phyloP scores from a whole-genome alignment of 208 protist genomes.

The Acanthamoeba healyi region DNA sequence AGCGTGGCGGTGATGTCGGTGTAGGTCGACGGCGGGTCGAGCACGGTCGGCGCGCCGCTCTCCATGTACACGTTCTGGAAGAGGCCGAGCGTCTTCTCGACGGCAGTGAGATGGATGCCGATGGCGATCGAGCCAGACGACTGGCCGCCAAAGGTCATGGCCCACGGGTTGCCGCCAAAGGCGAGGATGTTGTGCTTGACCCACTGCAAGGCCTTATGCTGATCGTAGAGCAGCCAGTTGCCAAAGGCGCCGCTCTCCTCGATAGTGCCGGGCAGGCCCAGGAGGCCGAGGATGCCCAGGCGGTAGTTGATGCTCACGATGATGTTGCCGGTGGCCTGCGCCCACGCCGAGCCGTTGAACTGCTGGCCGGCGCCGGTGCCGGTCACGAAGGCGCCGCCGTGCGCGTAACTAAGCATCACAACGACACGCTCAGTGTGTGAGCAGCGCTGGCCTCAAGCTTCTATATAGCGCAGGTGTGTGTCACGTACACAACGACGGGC shows the following conservation, averaged over 20 bases:
- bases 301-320: conserved; percentile 75
- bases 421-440: too few relatives aligned
- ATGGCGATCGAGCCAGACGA: neutral
- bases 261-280: neutral
- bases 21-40: conserved; percentile 37
- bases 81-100: conserved; percentile 25
- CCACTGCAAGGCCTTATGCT: conserved; percentile 49
- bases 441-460: too few relatives aligned
- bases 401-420: neutral
- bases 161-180: conserved; percentile 70
- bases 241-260: neutral
- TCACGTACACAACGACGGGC: neutral
- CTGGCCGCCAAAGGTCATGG: conserved; percentile 15
- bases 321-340: neutral
- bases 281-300: conserved; percentile 77
- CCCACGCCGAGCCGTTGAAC: conserved; percentile 34
- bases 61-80: conserved; percentile 37
- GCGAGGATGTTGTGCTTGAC: conserved; percentile 67
- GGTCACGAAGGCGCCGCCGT: conserved; percentile 27
- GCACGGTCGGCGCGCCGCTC: conserved; percentile 23
- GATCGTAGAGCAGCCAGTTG: conserved; percentile 20
- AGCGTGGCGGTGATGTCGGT: conserved; percentile 11
- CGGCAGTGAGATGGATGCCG: conserved; percentile 1
- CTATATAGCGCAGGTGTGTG: too few relatives aligned
- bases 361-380: neutral